Percentiles rank a stretch among this genome's conserved stretches.
Conservation (phyloP, 2,329 filamentous ascomycete genomes). For the Neopestalotiopsis clavispora region DNA sequence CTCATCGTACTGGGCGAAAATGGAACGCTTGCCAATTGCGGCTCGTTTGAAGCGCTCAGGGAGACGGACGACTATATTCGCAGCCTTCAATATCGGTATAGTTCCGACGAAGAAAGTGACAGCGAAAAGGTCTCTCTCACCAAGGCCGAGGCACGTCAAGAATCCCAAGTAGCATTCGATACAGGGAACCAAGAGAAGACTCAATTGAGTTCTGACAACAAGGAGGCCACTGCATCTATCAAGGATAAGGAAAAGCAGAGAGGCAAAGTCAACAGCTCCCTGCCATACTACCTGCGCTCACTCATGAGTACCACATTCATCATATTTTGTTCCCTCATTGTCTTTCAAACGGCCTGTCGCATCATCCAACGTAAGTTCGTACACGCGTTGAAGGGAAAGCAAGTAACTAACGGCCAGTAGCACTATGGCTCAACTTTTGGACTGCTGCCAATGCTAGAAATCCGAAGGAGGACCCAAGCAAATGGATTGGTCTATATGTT, state of each 20-base stretch:
- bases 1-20: constrained; percentile 8
- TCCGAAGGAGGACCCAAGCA: constrained; percentile 4
- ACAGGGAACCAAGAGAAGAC: background rate
- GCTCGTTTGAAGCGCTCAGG: constrained; percentile 3
- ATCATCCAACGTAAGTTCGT: constrained; percentile 11
- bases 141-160: background rate
- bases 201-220: background rate
- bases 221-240: background rate
- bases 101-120: background rate
- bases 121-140: background rate
- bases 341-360: background rate
- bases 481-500: constrained; percentile 16
- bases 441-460: constrained; percentile 11
- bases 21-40: background rate
- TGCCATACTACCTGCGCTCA: constrained; percentile 13
- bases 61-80: constrained; percentile 6
- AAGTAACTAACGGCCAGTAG: background rate
- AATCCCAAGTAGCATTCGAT: background rate
- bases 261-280: constrained; percentile 11
- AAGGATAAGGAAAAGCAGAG: background rate
- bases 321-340: constrained; percentile 5
- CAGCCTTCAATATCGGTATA: background rate
- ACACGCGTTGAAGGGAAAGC: background rate
- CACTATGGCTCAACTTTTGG: constrained; percentile 17
- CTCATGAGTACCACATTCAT: constrained; percentile 6